Evolutionary conservation across 805 yeast genomes (phyloP).

Genomic region (Metschnikowia lunata): DNA sequence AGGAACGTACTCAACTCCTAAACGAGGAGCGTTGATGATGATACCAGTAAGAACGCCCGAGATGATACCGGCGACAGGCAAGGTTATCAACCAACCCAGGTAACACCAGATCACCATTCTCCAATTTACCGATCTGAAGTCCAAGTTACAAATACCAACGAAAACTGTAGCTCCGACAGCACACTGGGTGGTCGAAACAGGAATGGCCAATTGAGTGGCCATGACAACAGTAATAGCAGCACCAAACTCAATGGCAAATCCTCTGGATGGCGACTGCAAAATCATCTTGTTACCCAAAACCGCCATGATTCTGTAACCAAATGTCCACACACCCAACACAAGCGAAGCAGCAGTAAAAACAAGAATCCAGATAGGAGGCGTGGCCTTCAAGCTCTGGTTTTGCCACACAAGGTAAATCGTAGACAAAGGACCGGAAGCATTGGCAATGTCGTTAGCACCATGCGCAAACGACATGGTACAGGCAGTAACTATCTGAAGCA

Average conservation of each 20-base stretch:
- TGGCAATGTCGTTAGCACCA: slow-evolving; percentile 76
- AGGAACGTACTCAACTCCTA: slow-evolving; percentile 27
- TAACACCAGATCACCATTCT: slow-evolving; percentile 70
- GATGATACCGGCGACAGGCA: slow-evolving; percentile 69
- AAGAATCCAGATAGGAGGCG: slow-evolving; percentile 69
- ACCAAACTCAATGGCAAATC: slow-evolving; percentile 71
- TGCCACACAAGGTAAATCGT: slow-evolving; percentile 62
- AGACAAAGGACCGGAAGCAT: slow-evolving; percentile 73
- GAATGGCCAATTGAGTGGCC: slow-evolving; percentile 70
- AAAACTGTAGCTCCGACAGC: slow-evolving; percentile 76
- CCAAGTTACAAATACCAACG: slow-evolving; percentile 70
- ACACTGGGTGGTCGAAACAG: slow-evolving; percentile 74
- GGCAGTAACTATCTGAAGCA: slow-evolving; percentile 69
- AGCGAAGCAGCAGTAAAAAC: slow-evolving; percentile 64
- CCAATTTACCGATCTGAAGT: slow-evolving; percentile 65
- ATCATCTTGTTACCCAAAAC: slow-evolving; percentile 72
- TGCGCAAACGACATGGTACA: slow-evolving; percentile 79
- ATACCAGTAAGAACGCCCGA: slow-evolving; percentile 65
- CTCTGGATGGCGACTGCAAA: slow-evolving; percentile 74
- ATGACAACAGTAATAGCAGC: slow-evolving; percentile 72
- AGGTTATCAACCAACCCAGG: slow-evolving; percentile 66
- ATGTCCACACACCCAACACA: slow-evolving; percentile 66
- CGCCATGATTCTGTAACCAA: slow-evolving; percentile 65
- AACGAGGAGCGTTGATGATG: slow-evolving; percentile 57
- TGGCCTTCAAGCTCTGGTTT: slow-evolving; percentile 48